phyloP scores from a whole-genome alignment of 1,284 basidiomycete genomes.

The Leucoagaricus sp. region DNA sequence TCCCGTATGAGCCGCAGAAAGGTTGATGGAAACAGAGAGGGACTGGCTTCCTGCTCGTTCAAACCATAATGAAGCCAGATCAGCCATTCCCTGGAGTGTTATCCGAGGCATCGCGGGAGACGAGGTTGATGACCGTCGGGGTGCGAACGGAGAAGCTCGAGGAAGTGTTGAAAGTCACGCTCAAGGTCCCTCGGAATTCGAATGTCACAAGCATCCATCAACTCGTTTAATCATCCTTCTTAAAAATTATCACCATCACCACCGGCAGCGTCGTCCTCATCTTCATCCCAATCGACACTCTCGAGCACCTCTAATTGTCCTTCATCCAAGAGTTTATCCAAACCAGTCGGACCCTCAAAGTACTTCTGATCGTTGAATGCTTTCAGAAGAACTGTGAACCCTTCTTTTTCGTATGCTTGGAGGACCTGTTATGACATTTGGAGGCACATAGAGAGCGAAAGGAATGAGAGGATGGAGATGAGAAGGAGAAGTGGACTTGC shows the following conservation, averaged over 20 bases:
- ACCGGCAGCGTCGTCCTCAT: too few relatives aligned
- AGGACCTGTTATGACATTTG: conserved; percentile 54
- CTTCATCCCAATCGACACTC: conserved; percentile 59
- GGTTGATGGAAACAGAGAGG: conserved; percentile 11
- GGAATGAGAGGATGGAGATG: background rate
- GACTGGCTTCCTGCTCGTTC: conserved; percentile 5
- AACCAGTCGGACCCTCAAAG: conserved; percentile 72
- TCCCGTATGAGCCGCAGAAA: background rate
- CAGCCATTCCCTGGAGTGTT: background rate
- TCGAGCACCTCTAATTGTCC: conserved; percentile 78
- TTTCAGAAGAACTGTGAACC: conserved; percentile 77
- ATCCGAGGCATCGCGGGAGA: background rate
- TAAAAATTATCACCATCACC: too few relatives aligned
- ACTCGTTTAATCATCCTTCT: too few relatives aligned
- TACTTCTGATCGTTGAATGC: conserved; percentile 88
- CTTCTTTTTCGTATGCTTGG: conserved; percentile 71
- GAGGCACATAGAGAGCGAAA: too few relatives aligned
- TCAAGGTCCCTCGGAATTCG: too few relatives aligned
- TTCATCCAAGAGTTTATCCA: conserved; percentile 83
- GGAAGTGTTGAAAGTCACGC: background rate
- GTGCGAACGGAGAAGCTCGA: conserved; percentile 3
- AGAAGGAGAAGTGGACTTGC: conserved; percentile 42
- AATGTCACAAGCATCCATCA: too few relatives aligned
- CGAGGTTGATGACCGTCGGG: background rate
- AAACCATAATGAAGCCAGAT: conserved; percentile 10